Conservation (phyloP, 768 basidiomycete genomes). For the Leccinum aurantiacum region DNA sequence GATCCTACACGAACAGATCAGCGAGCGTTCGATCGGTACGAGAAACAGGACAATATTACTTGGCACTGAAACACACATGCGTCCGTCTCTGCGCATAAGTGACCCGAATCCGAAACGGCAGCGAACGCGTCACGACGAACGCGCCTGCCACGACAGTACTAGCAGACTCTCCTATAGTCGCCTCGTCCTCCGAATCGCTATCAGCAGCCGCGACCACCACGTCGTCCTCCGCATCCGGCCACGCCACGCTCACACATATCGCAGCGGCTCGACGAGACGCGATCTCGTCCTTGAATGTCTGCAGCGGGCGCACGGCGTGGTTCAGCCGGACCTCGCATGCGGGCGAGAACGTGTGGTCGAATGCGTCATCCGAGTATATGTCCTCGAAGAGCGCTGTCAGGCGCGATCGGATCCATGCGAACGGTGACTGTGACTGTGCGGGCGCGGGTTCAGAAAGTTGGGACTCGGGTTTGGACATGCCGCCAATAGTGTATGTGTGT, state of each 20-base stretch:
- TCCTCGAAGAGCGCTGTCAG: slow-evolving; percentile 32
- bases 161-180: not conserved
- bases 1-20: slow-evolving; percentile 20
- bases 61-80: slow-evolving; percentile 40
- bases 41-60: slow-evolving; percentile 18
- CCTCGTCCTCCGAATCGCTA: too few species aligned
- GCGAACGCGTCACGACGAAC: slow-evolving; percentile 38
- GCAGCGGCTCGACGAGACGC: slow-evolving; percentile 19
- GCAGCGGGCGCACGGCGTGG: slow-evolving; percentile 24
- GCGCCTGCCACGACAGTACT: slow-evolving; percentile 39
- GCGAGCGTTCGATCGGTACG: not conserved
- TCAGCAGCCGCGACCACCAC: not conserved
- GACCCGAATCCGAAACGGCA: slow-evolving; percentile 43
- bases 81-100: slow-evolving; percentile 36
- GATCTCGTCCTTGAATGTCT: slow-evolving; percentile 32
- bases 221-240: slow-evolving; percentile 28
- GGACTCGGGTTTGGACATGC: not conserved
- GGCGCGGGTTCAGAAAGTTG: not conserved
- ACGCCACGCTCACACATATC: slow-evolving; percentile 29
- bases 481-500: not conserved
- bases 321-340: slow-evolving; percentile 36
- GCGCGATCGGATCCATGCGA: slow-evolving; percentile 32
- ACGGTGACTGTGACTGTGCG: not conserved
- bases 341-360: slow-evolving; percentile 35
- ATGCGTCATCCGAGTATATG: slow-evolving; percentile 11